Evolutionary conservation across 208 protist genomes (phyloP).

Genomic region (Leptomonas seymouri): DNA sequence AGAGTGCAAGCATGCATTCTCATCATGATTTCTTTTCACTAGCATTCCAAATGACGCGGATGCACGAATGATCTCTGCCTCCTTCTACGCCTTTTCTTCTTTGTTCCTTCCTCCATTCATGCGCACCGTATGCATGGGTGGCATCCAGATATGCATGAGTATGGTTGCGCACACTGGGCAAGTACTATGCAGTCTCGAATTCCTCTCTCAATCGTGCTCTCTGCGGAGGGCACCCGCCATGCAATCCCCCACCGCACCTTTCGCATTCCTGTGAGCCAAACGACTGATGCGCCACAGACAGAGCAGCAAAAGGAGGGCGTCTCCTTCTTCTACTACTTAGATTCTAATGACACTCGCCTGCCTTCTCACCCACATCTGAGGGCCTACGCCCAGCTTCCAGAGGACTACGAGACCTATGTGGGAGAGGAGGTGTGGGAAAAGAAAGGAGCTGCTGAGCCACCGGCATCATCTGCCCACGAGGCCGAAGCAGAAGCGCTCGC

Average conservation of each 20-base stretch:
- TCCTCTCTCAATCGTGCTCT: slow-evolving; percentile 63
- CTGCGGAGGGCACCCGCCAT: slow-evolving; percentile 36
- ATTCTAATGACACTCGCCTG: slow-evolving; percentile 80
- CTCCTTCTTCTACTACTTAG: slow-evolving; percentile 72
- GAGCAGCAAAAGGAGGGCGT: slow-evolving; percentile 12
- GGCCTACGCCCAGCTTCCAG: slow-evolving; percentile 33
- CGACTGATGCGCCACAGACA: not conserved
- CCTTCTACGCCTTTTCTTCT: too few relatives aligned
- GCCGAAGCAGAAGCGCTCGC: slow-evolving; percentile 5
- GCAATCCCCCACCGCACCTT: slow-evolving; percentile 64
- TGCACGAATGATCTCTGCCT: too few relatives aligned
- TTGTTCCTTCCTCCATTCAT: too few relatives aligned
- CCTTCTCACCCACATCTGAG: slow-evolving; percentile 53
- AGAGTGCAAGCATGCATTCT: too few relatives aligned
- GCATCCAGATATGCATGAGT: not conserved
- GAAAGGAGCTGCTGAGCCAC: not conserved
- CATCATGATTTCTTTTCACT: too few relatives aligned
- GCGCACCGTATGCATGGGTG: too few relatives aligned
- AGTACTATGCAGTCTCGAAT: slow-evolving; percentile 54
- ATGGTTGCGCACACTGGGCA: not conserved
- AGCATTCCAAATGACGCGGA: too few relatives aligned
- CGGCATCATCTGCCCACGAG: not conserved
- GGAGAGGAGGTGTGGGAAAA: slow-evolving; percentile 77
- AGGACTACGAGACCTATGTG: slow-evolving; percentile 82
- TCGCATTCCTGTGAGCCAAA: slow-evolving; percentile 1